Percentiles rank a stretch among this genome's conserved stretches.
Conservation (phyloP, 2,329 filamentous ascomycete genomes). For the Fusarium floridanum region DNA sequence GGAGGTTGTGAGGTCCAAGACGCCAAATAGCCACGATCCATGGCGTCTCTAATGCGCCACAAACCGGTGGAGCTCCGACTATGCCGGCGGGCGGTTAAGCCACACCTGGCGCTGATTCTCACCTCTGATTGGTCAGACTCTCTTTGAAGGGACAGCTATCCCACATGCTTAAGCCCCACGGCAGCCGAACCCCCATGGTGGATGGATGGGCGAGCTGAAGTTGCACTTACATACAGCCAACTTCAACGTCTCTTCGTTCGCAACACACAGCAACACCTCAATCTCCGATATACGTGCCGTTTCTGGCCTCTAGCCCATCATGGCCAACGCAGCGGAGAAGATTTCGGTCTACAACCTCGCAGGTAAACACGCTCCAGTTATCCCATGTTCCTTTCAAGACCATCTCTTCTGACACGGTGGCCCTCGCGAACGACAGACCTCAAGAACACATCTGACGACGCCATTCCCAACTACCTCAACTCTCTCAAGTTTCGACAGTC, state of each 20-base stretch:
- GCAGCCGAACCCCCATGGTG: slow-evolving; percentile 24
- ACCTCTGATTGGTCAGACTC: slow-evolving; percentile 12
- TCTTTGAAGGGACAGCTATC: slow-evolving; percentile 42
- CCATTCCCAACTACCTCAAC: slow-evolving; percentile 92
- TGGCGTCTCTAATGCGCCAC: slow-evolving; percentile 26
- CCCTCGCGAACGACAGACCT: slow-evolving; percentile 72
- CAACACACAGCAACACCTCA: slow-evolving; percentile 13
- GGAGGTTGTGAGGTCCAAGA: slow-evolving; percentile 32
- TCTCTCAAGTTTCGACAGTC: slow-evolving; percentile 87
- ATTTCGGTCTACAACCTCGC: slow-evolving; percentile 77
- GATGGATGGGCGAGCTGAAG: slow-evolving; percentile 7
- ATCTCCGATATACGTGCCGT: slow-evolving; percentile 1
- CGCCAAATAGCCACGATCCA: slow-evolving; percentile 41
- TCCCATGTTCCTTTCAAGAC: slow-evolving; percentile 1
- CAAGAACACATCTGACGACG: slow-evolving; percentile 96
- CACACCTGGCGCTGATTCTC: slow-evolving; percentile 16
- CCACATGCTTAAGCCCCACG: slow-evolving; percentile 39
- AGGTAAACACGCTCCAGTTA: slow-evolving; percentile 57
- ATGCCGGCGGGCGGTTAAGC: slow-evolving; percentile 13
- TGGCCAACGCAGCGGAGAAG: slow-evolving; percentile 60
- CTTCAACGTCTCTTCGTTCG: slow-evolving; percentile 24
- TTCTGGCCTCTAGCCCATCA: slow-evolving; percentile 32
- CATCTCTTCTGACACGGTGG: slow-evolving; percentile 45
- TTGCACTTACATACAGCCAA: slow-evolving; percentile 30
- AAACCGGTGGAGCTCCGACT: slow-evolving; percentile 20